Evolutionary conservation across 768 basidiomycete species (phyloP).

Genomic region (Lactarius sp.): DNA sequence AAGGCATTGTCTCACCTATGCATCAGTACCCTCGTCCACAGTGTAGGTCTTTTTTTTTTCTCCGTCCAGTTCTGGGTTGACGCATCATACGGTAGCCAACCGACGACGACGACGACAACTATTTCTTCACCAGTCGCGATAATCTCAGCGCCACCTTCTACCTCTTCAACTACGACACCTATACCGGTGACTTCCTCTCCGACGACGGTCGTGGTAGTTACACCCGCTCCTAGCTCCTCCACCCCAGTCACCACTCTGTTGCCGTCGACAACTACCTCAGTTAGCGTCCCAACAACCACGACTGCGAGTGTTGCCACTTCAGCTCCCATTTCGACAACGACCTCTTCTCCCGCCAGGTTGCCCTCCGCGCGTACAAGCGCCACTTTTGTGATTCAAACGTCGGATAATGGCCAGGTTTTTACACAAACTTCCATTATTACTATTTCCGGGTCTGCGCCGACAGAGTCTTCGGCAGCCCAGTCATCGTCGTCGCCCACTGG

Average conservation of each 20-base stretch:
- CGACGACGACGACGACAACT: not conserved
- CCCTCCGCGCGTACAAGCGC: slow-evolving; percentile 2
- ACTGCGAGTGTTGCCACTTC: slow-evolving; percentile 10
- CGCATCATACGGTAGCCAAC: not conserved
- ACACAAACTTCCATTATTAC: slow-evolving; percentile 24
- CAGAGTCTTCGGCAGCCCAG: not conserved
- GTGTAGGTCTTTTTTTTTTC: slow-evolving; percentile 4
- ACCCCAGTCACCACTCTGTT: not conserved
- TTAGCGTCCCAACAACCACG: slow-evolving; percentile 3
- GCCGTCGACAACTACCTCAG: not conserved
- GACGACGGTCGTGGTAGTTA: not conserved
- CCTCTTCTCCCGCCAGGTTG: not conserved
- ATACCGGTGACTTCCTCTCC: not conserved
- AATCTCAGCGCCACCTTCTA: not conserved
- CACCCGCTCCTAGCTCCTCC: not conserved
- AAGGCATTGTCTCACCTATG: not conserved
- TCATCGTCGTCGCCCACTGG: slow-evolving; percentile 9
- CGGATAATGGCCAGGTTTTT: slow-evolving; percentile 19
- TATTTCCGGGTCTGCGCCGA: not conserved
- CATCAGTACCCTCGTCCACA: not conserved
- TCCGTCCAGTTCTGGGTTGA: not conserved
- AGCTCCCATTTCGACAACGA: not conserved
- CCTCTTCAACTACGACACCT: slow-evolving; percentile 8
- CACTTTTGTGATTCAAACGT: not conserved
- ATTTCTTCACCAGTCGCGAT: not conserved